These are phyloP conservation scores for Penicillium oxalicum DNA, from an alignment of 2,329 filamentous ascomycete genomes.

Conservation along the genomic window DNA sequence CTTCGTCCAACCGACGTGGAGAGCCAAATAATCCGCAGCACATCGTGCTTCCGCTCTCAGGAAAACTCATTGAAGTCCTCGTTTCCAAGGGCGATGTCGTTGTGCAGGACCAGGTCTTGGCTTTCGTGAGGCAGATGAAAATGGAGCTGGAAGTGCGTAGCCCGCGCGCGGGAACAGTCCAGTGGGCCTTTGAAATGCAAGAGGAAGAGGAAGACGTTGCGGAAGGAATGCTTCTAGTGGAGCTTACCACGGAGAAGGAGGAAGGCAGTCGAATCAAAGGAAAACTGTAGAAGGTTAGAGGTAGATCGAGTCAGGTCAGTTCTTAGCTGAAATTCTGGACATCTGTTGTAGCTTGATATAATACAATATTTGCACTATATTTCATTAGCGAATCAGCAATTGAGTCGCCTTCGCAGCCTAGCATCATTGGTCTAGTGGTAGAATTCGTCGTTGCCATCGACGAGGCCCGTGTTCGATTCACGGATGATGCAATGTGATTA, in stretches of 20 bases:
- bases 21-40: slow-evolving; percentile 48
- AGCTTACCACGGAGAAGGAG: slow-evolving; percentile 37
- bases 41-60: slow-evolving; percentile 52
- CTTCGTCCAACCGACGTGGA: slow-evolving; percentile 44
- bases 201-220: slow-evolving; percentile 49
- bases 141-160: slow-evolving; percentile 61
- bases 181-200: slow-evolving; percentile 49
- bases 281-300: slow-evolving; percentile 11
- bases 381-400: slow-evolving; percentile 6
- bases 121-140: slow-evolving; percentile 61
- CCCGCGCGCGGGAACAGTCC: slow-evolving; percentile 43
- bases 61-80: slow-evolving; percentile 54
- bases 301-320: no score
- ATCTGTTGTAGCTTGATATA: background rate
- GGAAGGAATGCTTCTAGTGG: slow-evolving; percentile 49
- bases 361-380: background rate
- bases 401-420: slow-evolving; percentile 3
- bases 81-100: slow-evolving; percentile 50
- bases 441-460: slow-evolving; percentile 44
- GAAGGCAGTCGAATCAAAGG: slow-evolving; percentile 22
- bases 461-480: slow-evolving; percentile 45
- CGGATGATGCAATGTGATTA: slow-evolving; percentile 34
- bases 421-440: slow-evolving; percentile 43
- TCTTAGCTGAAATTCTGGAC: no score
- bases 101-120: slow-evolving; percentile 48